A percentile compares a stretch with the other conserved stretches of the same genome.
Evolutionary conservation across 169 alveolate species (phyloP).

Genomic region (Cryptosporidium muris): DNA sequence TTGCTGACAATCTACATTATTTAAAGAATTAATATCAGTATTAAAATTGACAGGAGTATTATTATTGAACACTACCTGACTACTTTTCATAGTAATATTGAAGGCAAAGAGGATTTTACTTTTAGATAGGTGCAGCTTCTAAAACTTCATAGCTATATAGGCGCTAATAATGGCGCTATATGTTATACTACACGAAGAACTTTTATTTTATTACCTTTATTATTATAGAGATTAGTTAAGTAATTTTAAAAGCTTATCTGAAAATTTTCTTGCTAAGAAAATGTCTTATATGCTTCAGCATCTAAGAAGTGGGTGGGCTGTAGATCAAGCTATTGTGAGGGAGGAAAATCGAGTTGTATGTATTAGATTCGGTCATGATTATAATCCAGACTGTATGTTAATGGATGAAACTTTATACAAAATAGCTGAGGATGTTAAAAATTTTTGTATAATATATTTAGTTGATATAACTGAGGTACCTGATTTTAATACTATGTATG

Average conservation of each 20-base stretch:
- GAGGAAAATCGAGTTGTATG: constrained; percentile 97
- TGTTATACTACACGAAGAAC: no score
- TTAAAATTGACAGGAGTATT: no score
- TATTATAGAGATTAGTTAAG: not conserved
- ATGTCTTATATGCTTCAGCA: constrained; percentile 98
- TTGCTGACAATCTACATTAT: no score
- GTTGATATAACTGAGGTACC: constrained; percentile 98
- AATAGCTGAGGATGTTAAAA: constrained; percentile 94
- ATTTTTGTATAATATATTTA: constrained; percentile 95
- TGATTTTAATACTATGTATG: constrained; percentile 99
- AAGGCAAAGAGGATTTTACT: no score
- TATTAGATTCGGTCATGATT: constrained; percentile 98
- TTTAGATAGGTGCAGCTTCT: no score
- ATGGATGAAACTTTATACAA: constrained; percentile 97
- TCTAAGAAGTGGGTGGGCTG: constrained; percentile 98
- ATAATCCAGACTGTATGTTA: constrained; percentile 96
- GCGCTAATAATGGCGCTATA: no score
- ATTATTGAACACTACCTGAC: no score
- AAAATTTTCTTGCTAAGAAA: not conserved
- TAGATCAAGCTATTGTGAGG: constrained; percentile 96
- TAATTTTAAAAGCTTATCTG: not conserved
- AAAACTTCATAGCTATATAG: no score
- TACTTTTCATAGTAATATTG: no score
- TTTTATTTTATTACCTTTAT: no score
- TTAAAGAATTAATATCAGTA: no score